Evolutionary conservation across 345 rosid species (phyloP).

Genomic region (Cardiospermum halicacabum): DNA sequence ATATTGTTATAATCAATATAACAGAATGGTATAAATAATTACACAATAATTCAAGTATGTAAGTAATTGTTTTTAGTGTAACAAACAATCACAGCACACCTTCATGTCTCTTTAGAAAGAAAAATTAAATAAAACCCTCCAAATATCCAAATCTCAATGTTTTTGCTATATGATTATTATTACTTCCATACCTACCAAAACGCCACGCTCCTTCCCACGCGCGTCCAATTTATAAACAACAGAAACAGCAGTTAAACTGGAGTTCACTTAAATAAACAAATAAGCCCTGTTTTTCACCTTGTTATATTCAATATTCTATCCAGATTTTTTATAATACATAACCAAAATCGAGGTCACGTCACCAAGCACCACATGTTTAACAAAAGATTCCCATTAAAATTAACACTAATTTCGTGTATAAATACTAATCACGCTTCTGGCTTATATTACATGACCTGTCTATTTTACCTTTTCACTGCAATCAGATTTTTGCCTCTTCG

Average conservation of each 20-base stretch:
- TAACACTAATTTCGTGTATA: conserved; percentile 8
- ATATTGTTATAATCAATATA: no score
- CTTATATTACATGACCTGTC: background rate
- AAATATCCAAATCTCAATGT: background rate
- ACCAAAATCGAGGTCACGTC: background rate
- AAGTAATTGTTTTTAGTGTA: background rate
- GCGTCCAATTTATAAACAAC: no score
- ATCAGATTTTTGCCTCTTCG: background rate
- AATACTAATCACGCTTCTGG: conserved; percentile 3
- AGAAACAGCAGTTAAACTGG: no score
- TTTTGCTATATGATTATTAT: background rate
- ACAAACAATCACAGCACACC: background rate
- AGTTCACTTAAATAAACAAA: background rate
- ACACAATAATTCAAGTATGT: background rate
- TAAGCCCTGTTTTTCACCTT: background rate
- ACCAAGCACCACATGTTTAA: conserved; percentile 15
- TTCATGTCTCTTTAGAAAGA: background rate
- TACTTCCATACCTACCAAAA: background rate
- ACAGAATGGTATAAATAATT: no score
- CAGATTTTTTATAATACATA: background rate
- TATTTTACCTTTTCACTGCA: background rate
- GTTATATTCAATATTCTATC: background rate
- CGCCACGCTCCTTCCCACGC: background rate
- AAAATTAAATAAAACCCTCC: no score
- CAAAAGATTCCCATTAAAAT: background rate